Percentiles rank a stretch among this genome's conserved stretches.
Evolutionary conservation across 2,329 filamentous ascomycete genomes (phyloP).

Genomic region (Paraconiothyrium sp.): DNA sequence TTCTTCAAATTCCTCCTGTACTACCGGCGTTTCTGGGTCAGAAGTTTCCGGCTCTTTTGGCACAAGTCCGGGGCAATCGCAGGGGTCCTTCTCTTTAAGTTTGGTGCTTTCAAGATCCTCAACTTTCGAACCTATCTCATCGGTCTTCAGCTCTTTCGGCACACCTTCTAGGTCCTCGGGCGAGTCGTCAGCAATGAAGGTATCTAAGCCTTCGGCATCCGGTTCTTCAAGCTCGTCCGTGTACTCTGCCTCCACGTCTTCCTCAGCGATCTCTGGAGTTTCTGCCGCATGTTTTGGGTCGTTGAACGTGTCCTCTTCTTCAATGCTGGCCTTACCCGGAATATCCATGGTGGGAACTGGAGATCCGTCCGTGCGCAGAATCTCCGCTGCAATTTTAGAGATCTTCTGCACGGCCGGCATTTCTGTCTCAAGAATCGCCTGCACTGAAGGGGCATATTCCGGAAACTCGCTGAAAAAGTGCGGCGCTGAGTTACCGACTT

Average conservation of each 20-base stretch:
- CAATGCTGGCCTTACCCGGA: not conserved
- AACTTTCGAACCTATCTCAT: not conserved
- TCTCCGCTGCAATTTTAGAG: not conserved
- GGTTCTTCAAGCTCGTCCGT: no score
- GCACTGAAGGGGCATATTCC: not conserved
- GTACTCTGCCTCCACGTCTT: no score
- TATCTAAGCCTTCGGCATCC: no score
- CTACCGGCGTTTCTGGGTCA: not conserved
- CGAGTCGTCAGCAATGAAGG: no score
- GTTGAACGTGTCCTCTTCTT: not conserved
- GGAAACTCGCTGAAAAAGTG: conserved; percentile 1
- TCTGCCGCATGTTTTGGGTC: no score
- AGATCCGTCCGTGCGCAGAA: not conserved
- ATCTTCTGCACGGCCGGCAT: not conserved
- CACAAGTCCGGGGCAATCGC: not conserved
- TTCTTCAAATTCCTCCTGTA: not conserved
- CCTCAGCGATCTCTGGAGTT: no score
- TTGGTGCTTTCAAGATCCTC: no score
- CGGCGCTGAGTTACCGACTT: not conserved
- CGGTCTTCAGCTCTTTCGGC: not conserved
- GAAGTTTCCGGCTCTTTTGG: not conserved
- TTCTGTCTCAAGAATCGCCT: not conserved
- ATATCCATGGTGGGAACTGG: not conserved
- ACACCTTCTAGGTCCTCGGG: not conserved
- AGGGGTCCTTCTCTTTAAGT: no score